These are phyloP conservation scores for Syncephalastrum sp. DNA, from an alignment of 371 early-diverging fungal species.

Conservation along the genomic window DNA sequence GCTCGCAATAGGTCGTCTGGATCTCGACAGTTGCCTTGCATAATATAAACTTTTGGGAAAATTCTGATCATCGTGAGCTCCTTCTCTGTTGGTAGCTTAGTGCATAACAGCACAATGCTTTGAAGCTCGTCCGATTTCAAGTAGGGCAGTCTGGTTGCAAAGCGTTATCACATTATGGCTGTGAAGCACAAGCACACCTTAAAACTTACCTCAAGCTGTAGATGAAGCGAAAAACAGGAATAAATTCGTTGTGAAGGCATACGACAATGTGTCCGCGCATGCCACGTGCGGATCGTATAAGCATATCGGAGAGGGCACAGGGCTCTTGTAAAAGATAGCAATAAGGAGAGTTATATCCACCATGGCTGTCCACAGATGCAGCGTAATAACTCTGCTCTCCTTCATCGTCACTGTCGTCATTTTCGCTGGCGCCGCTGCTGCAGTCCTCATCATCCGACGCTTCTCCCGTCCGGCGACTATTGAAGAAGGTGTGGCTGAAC, in stretches of 20 bases:
- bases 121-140: slow-evolving; percentile 42
- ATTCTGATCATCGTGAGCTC: slow-evolving; percentile 46
- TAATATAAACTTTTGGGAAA: slow-evolving; percentile 56
- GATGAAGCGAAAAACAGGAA: slow-evolving; percentile 46
- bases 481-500: slow-evolving; percentile 25
- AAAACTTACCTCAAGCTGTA: slow-evolving; percentile 30
- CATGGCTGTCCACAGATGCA: slow-evolving; percentile 33
- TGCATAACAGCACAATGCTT: slow-evolving; percentile 54
- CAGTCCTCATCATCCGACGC: slow-evolving; percentile 21
- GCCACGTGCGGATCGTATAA: slow-evolving; percentile 29
- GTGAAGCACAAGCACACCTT: neutral
- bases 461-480: slow-evolving; percentile 25
- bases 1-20: slow-evolving; percentile 60
- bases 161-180: neutral
- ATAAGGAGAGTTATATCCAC: too few relatives aligned
- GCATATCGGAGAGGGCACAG: slow-evolving; percentile 20
- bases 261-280: slow-evolving; percentile 45
- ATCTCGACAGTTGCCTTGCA: slow-evolving; percentile 57
- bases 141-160: slow-evolving; percentile 27
- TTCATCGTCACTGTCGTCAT: neutral
- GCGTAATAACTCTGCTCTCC: slow-evolving; percentile 26
- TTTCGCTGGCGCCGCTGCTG: neutral
- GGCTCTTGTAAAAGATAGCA: slow-evolving; percentile 43
- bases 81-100: slow-evolving; percentile 33
- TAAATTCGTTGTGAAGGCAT: slow-evolving; percentile 43